Evolutionary conservation across 805 yeast species (phyloP), one percentile per base, ranked within the genome.

Genomic region (Ogataea pignaliae): DNA sequence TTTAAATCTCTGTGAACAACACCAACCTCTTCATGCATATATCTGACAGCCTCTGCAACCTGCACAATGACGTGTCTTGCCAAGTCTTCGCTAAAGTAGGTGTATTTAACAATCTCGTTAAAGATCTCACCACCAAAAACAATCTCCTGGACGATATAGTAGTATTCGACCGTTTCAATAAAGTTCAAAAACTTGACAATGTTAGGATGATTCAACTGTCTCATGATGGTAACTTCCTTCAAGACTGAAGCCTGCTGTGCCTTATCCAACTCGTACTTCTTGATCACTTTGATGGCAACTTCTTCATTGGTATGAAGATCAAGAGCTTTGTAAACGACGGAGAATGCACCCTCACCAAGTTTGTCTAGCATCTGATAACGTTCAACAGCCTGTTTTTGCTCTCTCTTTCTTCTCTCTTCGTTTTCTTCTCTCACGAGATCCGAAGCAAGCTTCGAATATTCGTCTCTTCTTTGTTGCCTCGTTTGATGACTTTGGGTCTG

Each of bases 1-100:
- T 86, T 86, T 48, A 86, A 78, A 62, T 86, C 95, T 51, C 95
- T 70, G 64, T 86, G 95, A 30, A 85, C 95, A 41, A 86, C 78
- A 7, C 93, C 93, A 39, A 80, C 76, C 49, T 76, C 79, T 44
- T 77, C 79, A 62, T 86, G 95, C 54, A 86, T 62, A 60, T 84
- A 85, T 54, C 78, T 69, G 21, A 86, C 70, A 2, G 88, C 85
- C 40, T 77, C 70, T 3, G 88, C 85, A 30, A 86, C 81, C 57
- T 85, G 95, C 38, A 73, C 59, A 46, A 86, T 83, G 7, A 85
- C 81, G 63, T 85, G 91, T 35, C 88, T 71, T 16, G 88, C 70
- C 49, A 85, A 69, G 47, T 81, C 81, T 61, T 85, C 95, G 37
- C 82, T 73, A 62, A 85, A 83, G 60, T 85, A 85, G 1, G 95